These are phyloP conservation scores for Clavispora asparagi DNA, from an alignment of 805 yeast species.

Conservation along the genomic window DNA sequence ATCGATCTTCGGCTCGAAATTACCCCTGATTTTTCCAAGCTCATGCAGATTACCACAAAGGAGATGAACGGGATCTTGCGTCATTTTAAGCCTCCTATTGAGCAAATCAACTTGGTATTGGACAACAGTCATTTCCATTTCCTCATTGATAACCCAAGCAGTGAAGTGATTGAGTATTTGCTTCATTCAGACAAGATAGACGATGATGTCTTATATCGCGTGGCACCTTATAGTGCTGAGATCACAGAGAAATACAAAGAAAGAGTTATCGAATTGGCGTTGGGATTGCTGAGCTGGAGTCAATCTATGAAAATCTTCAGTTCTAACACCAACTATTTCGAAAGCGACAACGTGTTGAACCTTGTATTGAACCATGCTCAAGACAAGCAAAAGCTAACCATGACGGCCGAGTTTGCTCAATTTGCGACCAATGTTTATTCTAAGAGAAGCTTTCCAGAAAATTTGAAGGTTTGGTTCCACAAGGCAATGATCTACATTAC, in stretches of 20 bases:
- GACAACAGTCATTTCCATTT: slow-evolving; percentile 4
- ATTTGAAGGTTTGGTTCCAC: slow-evolving; percentile 47
- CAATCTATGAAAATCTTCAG: slow-evolving; percentile 16
- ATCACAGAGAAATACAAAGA: slow-evolving; percentile 7
- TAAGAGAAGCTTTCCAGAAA: slow-evolving; percentile 15
- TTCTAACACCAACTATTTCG: slow-evolving; percentile 5
- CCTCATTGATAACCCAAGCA: slow-evolving; percentile 6
- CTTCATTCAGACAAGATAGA: slow-evolving; percentile 1
- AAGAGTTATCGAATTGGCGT: slow-evolving; percentile 11
- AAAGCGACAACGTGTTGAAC: slow-evolving; percentile 10
- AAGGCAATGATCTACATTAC: slow-evolving; percentile 58
- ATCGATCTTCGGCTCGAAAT: slow-evolving; percentile 3
- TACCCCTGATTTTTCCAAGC: slow-evolving; percentile 5
- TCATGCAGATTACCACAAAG: slow-evolving; percentile 5
- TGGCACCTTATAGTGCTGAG: slow-evolving; percentile 8
- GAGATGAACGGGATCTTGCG: slow-evolving; percentile 6
- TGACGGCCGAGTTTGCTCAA: slow-evolving; percentile 22
- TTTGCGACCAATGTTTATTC: slow-evolving; percentile 18
- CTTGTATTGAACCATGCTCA: slow-evolving; percentile 19
- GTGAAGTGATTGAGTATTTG: slow-evolving; percentile 2
- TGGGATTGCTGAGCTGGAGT: slow-evolving; percentile 14
- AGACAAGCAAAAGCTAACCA: slow-evolving; percentile 23
- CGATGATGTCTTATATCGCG: slow-evolving; percentile 11
- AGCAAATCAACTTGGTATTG: slow-evolving; percentile 5
- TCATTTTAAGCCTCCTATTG: slow-evolving; percentile 2